Conservation (phyloP, 768 basidiomycete genomes). For the Leccinum disarticulatum region DNA sequence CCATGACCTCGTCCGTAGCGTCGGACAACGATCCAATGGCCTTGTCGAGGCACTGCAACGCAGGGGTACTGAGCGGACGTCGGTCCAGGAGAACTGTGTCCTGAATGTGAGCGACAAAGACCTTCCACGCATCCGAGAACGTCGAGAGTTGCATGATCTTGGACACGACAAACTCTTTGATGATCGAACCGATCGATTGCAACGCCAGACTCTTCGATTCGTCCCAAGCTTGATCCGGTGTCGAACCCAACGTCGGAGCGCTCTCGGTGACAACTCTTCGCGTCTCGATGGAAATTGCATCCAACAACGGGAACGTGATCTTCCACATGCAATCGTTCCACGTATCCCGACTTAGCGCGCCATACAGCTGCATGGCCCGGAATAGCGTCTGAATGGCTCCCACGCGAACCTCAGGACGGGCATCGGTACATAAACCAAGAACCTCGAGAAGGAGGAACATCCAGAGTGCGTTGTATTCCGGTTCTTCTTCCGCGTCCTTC, state of each 20-base stretch:
- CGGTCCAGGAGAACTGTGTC: slow-evolving; percentile 68
- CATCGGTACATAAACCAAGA: slow-evolving; percentile 77
- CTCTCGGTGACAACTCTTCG: slow-evolving; percentile 34
- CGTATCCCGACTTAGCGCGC: slow-evolving; percentile 73
- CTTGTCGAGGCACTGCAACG: slow-evolving; percentile 80
- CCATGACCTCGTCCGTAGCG: slow-evolving; percentile 29
- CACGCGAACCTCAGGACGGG: slow-evolving; percentile 83
- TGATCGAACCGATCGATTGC: slow-evolving; percentile 79
- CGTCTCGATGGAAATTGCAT: slow-evolving; percentile 60
- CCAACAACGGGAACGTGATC: slow-evolving; percentile 84
- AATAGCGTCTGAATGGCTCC: slow-evolving; percentile 96
- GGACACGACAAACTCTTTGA: slow-evolving; percentile 72
- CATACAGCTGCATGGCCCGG: slow-evolving; percentile 91
- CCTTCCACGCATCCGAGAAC: slow-evolving; percentile 71
- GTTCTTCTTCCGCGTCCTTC: slow-evolving; percentile 57
- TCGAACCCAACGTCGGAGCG: slow-evolving; percentile 8
- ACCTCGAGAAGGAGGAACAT: slow-evolving; percentile 87
- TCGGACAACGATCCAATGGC: slow-evolving; percentile 60
- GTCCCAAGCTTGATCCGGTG: slow-evolving; percentile 63
- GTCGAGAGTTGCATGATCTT: slow-evolving; percentile 73
- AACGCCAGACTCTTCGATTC: slow-evolving; percentile 87
- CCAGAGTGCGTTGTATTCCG: slow-evolving; percentile 87
- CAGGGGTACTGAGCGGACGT: slow-evolving; percentile 74
- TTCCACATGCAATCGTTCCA: slow-evolving; percentile 95
- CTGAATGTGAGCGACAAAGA: slow-evolving; percentile 71